Conservation (phyloP, 768 basidiomycete species). For the Chalciporus piperatus region DNA sequence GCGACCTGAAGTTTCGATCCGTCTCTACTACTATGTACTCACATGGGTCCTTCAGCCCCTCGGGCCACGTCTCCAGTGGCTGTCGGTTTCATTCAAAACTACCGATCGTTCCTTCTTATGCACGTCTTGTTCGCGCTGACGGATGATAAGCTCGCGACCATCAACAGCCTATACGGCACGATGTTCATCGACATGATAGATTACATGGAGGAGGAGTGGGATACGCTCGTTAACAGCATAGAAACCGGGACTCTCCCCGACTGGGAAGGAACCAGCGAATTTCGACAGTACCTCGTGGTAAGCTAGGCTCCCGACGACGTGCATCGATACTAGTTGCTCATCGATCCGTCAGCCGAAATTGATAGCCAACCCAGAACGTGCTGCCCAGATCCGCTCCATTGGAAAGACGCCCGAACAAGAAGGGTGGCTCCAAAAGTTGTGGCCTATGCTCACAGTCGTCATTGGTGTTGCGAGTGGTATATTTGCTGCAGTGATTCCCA, state of each 20-base stretch:
- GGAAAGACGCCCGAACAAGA: slow-evolving; percentile 8
- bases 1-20: no score
- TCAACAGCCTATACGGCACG: slow-evolving; percentile 14
- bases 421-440: slow-evolving; percentile 19
- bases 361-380: slow-evolving; percentile 9
- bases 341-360: slow-evolving; percentile 10
- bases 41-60: not conserved
- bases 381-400: slow-evolving; percentile 12
- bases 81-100: slow-evolving; percentile 17
- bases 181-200: slow-evolving; percentile 22
- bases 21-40: no score
- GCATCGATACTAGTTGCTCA: no score
- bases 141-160: slow-evolving; percentile 14
- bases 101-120: slow-evolving; percentile 20
- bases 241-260: slow-evolving; percentile 17
- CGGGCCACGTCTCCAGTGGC: slow-evolving; percentile 17
- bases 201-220: slow-evolving; percentile 22
- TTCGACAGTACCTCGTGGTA: slow-evolving; percentile 11
- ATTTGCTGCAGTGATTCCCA: slow-evolving; percentile 14
- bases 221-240: slow-evolving; percentile 11
- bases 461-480: slow-evolving; percentile 18
- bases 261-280: slow-evolving; percentile 14
- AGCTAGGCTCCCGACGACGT: no score
- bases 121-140: slow-evolving; percentile 23
- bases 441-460: slow-evolving; percentile 13